Evolutionary conservation across 441 rosid genomes (phyloP).

Genomic region (Pelargonium australe): DNA sequence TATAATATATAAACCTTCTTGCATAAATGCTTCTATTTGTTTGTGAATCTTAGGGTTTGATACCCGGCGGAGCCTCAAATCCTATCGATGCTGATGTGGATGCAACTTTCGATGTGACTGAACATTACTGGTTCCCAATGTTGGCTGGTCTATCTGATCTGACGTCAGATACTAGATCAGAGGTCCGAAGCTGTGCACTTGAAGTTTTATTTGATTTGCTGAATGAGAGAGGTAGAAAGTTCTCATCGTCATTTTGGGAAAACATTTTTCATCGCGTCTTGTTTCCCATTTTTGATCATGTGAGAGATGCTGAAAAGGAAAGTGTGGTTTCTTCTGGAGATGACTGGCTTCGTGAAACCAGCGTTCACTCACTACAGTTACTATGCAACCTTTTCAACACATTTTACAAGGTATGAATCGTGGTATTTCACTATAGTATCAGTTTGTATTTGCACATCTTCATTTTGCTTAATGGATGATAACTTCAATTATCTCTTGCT

Average conservation of each 20-base stretch:
- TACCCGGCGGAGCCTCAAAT: conserved; percentile 92
- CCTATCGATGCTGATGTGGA: conserved; percentile 58
- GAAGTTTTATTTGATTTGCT: conserved; percentile 98
- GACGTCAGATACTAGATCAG: conserved; percentile 88
- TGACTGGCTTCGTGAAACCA: conserved; percentile 91
- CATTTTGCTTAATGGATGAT: neutral
- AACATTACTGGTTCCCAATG: conserved; percentile 99
- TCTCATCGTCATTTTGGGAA: conserved; percentile 96
- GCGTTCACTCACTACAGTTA: conserved; percentile 96
- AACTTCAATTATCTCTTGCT: neutral
- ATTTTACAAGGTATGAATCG: conserved; percentile 77
- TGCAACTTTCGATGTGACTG: conserved; percentile 74
- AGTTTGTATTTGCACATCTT: neutral
- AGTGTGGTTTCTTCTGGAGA: conserved; percentile 68
- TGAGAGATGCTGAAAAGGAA: conserved; percentile 91
- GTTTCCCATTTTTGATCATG: conserved; percentile 98
- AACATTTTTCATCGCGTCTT: conserved; percentile 94
- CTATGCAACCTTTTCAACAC: conserved; percentile 98
- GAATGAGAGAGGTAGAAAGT: conserved; percentile 96
- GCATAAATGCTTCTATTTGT: conserved; percentile 14
- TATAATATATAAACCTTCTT: neutral
- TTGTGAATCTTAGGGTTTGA: conserved; percentile 59
- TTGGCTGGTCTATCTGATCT: conserved; percentile 98
- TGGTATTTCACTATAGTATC: neutral
- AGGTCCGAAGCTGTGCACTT: conserved; percentile 94